Base-by-base conservation (phyloP, 805 yeast species). In the Candida dajiaensis region DNA sequence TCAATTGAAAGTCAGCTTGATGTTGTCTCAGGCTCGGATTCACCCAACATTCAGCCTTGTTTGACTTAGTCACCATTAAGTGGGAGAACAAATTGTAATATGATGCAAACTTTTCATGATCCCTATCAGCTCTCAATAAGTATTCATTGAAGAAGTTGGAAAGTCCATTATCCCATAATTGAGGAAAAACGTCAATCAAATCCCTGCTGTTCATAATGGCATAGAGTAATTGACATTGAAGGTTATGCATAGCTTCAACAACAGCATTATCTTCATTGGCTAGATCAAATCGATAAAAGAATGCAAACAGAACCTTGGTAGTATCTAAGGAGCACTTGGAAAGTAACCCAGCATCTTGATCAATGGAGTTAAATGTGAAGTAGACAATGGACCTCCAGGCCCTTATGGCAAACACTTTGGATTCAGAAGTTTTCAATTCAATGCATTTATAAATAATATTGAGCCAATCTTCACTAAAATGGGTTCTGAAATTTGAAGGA, bases 301-400 rank as follows among this genome's bases (percentile, higher is more conserved):
- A 45, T 3, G 36, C 18, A 13, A 50, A 45, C 46, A 52, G 28
- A n/a, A 3, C 43, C 16, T 31, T 42, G 19, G 15, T 41, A 38
- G 8, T 9, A 11, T 6, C 21, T 31, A n/a, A 38, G 25, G 18
- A 33, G 9, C 4, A 29, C 42, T 28, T 12, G 18, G 11, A 33
- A 16, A 12, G 18, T 33, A 6, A 13, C 3, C 20, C 13, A 6
- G n/a, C 20, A 3, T 33, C 16, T 18, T 33, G 21, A 4, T 47
- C 48, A 13, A 46, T 13, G 2, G 49, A 37, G 23, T 47, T 49
- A 6, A 39, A 21, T 22, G 40, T 15, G 8, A 50, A 42, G 25
- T 50, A 50, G 8, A 54, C 25, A 4, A 56, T 18, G 1, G 41
- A 53, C 33, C 54, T 51, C 59, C 59, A 55, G 6, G 51, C 13